Percentiles rank a stretch among this genome's conserved stretches.
These are phyloP conservation scores for Diplosphaera chodatii DNA, from an alignment of 139 green algal species.

Conservation along the genomic window DNA sequence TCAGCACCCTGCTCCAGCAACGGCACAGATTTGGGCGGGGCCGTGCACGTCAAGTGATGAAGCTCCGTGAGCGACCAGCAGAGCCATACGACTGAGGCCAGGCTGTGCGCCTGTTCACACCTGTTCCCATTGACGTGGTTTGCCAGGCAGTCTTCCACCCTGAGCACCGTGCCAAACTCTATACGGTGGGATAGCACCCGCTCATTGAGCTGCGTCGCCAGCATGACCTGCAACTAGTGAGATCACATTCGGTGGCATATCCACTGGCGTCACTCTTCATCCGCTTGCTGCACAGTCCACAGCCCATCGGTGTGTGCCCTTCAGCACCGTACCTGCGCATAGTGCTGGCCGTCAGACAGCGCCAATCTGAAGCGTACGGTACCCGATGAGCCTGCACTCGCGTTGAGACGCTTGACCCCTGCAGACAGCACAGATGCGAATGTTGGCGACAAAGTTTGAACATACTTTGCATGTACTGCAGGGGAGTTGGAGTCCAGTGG, in stretches of 20 bases:
- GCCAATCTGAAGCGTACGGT: conserved; percentile 51
- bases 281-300: not conserved
- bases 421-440: no score
- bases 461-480: not conserved
- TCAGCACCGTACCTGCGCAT: not conserved
- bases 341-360: conserved; percentile 51
- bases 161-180: conserved; percentile 44
- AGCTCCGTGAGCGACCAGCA: not conserved
- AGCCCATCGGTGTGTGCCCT: no score
- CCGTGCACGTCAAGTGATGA: not conserved
- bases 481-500: no score
- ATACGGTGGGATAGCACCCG: conserved; percentile 37
- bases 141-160: conserved; percentile 55
- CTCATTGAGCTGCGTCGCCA: conserved; percentile 73
- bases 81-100: not conserved
- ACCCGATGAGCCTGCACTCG: not conserved
- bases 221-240: conserved; percentile 37
- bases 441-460: not conserved
- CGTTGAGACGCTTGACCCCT: conserved; percentile 36
- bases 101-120: no score
- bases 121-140: conserved; percentile 45
- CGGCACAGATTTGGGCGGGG: not conserved
- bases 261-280: not conserved
- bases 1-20: conserved; percentile 61
- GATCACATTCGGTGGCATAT: not conserved